Percentiles rank a stretch among this genome's conserved stretches.
Conservation (phyloP, 257 asterid genomes). For the Phtheirospermum japonicum region DNA sequence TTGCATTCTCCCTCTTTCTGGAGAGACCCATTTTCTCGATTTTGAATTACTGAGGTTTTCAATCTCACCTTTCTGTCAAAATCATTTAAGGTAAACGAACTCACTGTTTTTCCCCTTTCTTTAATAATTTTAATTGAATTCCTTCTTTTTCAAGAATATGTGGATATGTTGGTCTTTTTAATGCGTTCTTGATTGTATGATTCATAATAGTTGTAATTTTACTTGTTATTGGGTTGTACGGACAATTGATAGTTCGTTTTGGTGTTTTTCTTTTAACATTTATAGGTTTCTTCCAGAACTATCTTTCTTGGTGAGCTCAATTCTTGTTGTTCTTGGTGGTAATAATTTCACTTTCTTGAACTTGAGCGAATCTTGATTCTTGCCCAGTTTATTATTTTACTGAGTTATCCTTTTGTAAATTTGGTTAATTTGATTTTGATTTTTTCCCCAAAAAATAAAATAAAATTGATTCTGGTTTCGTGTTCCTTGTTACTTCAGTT, state of each 20-base stretch:
- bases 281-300: background rate
- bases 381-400: slow-evolving; percentile 10
- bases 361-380: slow-evolving; percentile 25
- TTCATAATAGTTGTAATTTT: slow-evolving; percentile 22
- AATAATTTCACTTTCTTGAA: slow-evolving; percentile 11
- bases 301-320: slow-evolving; percentile 13
- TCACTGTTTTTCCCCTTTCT: slow-evolving; percentile 1
- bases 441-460: too few species aligned
- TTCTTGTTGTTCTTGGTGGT: slow-evolving; percentile 10
- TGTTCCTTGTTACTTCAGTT: slow-evolving; percentile 12
- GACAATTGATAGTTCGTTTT: slow-evolving; percentile 13
- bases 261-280: background rate
- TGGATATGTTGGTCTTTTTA: background rate
- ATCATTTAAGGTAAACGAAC: slow-evolving; percentile 23
- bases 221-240: slow-evolving; percentile 5
- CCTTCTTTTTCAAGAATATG: slow-evolving; percentile 14
- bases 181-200: slow-evolving; percentile 31
- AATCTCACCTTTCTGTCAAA: slow-evolving; percentile 24
- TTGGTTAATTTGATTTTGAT: slow-evolving; percentile 1
- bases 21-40: slow-evolving; percentile 26
- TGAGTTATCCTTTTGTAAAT: background rate
- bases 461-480: slow-evolving; percentile 4
- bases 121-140: slow-evolving; percentile 2
- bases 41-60: slow-evolving; percentile 32
- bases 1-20: slow-evolving; percentile 23